Evolutionary conservation across 352 stramenopile genomes (phyloP).

Genomic region (Phytophthora agathidicida): DNA sequence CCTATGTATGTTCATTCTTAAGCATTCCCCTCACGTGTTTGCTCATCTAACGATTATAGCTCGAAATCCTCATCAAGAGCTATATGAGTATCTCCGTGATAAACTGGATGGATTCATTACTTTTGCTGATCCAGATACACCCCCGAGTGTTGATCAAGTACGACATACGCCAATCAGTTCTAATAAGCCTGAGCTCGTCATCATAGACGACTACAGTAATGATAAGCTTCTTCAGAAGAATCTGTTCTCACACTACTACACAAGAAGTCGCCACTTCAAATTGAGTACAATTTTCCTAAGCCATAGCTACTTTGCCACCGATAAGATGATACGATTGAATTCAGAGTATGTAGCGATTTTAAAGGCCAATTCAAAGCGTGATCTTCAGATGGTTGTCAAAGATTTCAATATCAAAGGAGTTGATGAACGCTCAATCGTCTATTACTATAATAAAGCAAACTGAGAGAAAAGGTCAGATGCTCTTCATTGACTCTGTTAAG

Average conservation of each 20-base stretch:
- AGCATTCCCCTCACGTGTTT: constrained; percentile 9
- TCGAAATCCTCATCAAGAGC: constrained; percentile 8
- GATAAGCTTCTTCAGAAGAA: constrained; percentile 10
- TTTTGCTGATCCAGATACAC: constrained; percentile 1
- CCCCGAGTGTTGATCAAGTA: constrained; percentile 1
- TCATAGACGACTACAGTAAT: constrained; percentile 27
- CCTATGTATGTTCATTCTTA: constrained; percentile 6
- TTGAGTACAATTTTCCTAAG: constrained; percentile 2
- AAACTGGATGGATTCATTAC: constrained; percentile 11
- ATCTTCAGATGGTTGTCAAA: constrained; percentile 15
- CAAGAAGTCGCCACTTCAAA: constrained; percentile 1
- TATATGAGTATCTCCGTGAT: background rate
- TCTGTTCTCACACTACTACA: constrained; percentile 1
- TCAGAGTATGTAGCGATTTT: constrained; percentile 13
- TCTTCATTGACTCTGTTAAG: constrained; percentile 9
- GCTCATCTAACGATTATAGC: constrained; percentile 13
- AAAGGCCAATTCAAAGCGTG: constrained; percentile 15
- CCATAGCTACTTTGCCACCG: constrained; percentile 7
- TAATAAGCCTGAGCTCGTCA: constrained; percentile 18
- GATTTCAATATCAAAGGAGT: constrained; percentile 17
- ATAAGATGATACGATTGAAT: constrained; percentile 15
- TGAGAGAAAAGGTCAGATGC: constrained; percentile 4
- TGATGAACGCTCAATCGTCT: constrained; percentile 12
- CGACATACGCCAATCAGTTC: background rate
- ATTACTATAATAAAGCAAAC: constrained; percentile 20